Base-by-base conservation (phyloP, 768 basidiomycete species). In the Tylopilus felleus region DNA sequence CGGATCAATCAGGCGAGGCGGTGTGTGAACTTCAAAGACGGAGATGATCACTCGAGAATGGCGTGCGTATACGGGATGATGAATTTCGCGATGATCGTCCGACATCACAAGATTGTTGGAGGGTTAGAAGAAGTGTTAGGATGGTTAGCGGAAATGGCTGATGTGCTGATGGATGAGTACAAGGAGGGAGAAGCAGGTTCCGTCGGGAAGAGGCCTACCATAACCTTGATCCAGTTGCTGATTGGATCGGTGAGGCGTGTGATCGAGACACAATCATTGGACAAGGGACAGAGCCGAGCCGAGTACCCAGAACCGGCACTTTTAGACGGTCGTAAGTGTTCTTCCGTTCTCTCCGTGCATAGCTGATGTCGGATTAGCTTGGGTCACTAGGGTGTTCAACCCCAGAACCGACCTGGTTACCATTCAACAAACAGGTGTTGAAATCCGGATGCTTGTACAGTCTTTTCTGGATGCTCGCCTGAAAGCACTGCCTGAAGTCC, bases 21-120 rank as follows among this genome's bases (percentile, higher is more conserved):
- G 25, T 92, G 89, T 60, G 76, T 90, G 51, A 70, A 74, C 50
- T 93, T 94, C 67, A 71, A 73, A n/a, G 71, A 79, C 23, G 85
- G 85, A 0, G 85, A 90, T 56, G 68, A 76, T 17, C 73, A 77
- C 16, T 84, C 87, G 0, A 80, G 90, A 16, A 67, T 78, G n/a
- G 83, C 83, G n/a, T 80, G 83, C 55, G 81, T 97, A 44, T 82
- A 87, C 4, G 90, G 88, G 3, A 74, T 88, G 65, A 83, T 85
- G 77, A 81, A 86, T 64, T 77, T 92, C 42, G 80, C 80, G 2
- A 79, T 81, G 35, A 76, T 90, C 12, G 73, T 85, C 62, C 76
- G 80, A 21, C 80, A 82, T 28, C 78, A 83, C 36, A 62, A 67
- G 1, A 63, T 85, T 10, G 67, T 78, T 6, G 58, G 61, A 38